A percentile compares a stretch with the other conserved stretches of the same genome.
These are phyloP conservation scores for Pseudevernia furfuracea DNA, from an alignment of 495 filamentous ascomycete genomes.

Conservation along the genomic window DNA sequence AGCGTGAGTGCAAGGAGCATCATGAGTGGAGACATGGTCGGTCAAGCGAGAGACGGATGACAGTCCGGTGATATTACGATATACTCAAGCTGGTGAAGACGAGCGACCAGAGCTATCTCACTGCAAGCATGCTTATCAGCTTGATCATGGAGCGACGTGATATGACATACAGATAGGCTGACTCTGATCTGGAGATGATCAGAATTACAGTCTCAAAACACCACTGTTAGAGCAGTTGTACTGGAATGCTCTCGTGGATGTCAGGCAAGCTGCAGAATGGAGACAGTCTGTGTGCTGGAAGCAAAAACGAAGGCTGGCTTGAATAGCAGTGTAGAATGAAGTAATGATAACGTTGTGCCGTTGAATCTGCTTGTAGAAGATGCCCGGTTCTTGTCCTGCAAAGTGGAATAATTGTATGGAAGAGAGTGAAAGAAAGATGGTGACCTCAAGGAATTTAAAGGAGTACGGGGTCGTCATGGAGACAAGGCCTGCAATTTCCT, in stretches of 20 bases:
- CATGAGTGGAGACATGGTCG: background rate
- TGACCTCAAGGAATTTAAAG: background rate
- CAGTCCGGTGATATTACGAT: no score
- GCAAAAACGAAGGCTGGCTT: background rate
- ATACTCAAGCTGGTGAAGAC: background rate
- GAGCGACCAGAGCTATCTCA: background rate
- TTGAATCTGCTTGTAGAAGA: background rate
- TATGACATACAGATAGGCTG: background rate
- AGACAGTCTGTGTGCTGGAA: background rate
- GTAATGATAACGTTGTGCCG: background rate
- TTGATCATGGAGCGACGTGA: background rate
- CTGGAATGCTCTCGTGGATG: background rate
- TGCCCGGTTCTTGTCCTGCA: background rate
- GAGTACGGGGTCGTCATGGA: background rate
- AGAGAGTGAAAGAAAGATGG: constrained; percentile 1
- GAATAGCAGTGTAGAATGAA: background rate
- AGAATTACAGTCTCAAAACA: background rate
- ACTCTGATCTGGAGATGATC: background rate
- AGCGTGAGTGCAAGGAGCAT: constrained; percentile 3
- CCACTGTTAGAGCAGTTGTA: background rate
- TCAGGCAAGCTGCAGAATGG: background rate
- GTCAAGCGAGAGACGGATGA: background rate
- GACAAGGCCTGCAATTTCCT: background rate
- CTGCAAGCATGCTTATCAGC: background rate
- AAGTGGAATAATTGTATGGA: background rate